Evolutionary conservation across 768 basidiomycete genomes (phyloP).

Genomic region (Lactifluus volemus): DNA sequence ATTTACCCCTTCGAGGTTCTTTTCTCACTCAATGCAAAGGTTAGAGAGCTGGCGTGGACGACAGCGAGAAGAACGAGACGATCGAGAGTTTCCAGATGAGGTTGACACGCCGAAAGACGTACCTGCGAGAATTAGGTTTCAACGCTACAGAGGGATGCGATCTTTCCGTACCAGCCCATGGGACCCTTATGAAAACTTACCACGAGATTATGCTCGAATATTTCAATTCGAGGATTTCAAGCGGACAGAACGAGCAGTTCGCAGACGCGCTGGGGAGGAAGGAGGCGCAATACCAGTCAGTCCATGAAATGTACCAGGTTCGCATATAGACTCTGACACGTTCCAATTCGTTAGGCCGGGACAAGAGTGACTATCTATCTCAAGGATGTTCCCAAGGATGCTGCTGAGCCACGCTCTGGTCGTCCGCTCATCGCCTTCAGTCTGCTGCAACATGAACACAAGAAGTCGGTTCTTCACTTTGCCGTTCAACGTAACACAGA

Average conservation of each 20-base stretch:
- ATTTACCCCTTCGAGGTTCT: neutral
- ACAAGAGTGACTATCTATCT: slow-evolving; percentile 70
- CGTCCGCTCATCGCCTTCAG: slow-evolving; percentile 65
- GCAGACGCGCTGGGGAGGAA: slow-evolving; percentile 58
- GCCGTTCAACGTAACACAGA: slow-evolving; percentile 93
- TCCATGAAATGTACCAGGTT: neutral
- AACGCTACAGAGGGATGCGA: slow-evolving; percentile 83
- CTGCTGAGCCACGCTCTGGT: slow-evolving; percentile 26
- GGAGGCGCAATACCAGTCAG: slow-evolving; percentile 54
- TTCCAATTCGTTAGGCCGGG: slow-evolving; percentile 51
- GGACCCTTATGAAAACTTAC: slow-evolving; percentile 96
- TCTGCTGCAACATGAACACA: slow-evolving; percentile 92
- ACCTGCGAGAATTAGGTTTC: slow-evolving; percentile 74
- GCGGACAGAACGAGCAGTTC: slow-evolving; percentile 67
- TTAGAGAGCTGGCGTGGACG: slow-evolving; percentile 61
- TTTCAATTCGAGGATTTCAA: slow-evolving; percentile 97
- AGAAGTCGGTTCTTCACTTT: slow-evolving; percentile 87
- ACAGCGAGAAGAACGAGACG: slow-evolving; percentile 69
- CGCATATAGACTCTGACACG: neutral
- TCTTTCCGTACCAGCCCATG: slow-evolving; percentile 94
- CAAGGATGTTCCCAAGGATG: slow-evolving; percentile 63
- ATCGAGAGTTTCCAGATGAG: slow-evolving; percentile 90
- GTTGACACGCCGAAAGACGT: slow-evolving; percentile 87
- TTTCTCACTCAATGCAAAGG: slow-evolving; percentile 30
- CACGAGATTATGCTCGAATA: slow-evolving; percentile 87